A percentile compares a stretch with the other conserved stretches of the same genome.
phyloP scores from a whole-genome alignment of 1,139 yeast genomes.

The Sugiyamaella grinbergsii region DNA sequence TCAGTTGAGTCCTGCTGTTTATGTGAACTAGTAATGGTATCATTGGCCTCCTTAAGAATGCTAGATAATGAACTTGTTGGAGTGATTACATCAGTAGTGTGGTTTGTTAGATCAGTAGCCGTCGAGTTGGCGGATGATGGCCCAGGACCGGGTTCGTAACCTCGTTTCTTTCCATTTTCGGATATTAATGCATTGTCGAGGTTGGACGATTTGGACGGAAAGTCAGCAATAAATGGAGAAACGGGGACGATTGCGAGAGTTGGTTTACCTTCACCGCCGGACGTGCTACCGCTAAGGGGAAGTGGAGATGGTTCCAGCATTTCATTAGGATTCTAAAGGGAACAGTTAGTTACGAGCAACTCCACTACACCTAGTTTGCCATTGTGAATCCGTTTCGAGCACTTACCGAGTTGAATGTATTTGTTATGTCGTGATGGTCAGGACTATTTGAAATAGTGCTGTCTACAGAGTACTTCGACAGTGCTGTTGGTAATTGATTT shows the following conservation, averaged over 20 bases:
- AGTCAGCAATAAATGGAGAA: conserved; percentile 13
- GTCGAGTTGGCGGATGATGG: conserved; percentile 14
- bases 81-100: neutral
- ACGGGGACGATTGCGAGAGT: conserved; percentile 3
- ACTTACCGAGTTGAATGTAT: neutral
- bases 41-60: conserved; percentile 2
- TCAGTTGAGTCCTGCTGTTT: too few relatives aligned
- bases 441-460: neutral
- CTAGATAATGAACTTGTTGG: conserved; percentile 16
- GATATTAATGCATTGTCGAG: neutral
- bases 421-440: neutral
- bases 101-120: conserved; percentile 13
- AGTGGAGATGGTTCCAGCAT: neutral
- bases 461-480: too few relatives aligned
- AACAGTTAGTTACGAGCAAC: conserved; percentile 3
- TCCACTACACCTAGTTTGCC: too few relatives aligned
- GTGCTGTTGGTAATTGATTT: neutral
- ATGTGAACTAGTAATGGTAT: too few relatives aligned
- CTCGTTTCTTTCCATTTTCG: neutral
- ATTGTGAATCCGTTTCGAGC: neutral
- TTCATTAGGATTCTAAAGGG: conserved; percentile 1
- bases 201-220: conserved; percentile 3
- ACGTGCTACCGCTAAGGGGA: neutral
- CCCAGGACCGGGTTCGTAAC: conserved; percentile 1
- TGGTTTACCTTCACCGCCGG: neutral